Evolutionary conservation across 257 asterid species (phyloP), one percentile per base, ranked within the genome.

Genomic region (Petunia axillaris): DNA sequence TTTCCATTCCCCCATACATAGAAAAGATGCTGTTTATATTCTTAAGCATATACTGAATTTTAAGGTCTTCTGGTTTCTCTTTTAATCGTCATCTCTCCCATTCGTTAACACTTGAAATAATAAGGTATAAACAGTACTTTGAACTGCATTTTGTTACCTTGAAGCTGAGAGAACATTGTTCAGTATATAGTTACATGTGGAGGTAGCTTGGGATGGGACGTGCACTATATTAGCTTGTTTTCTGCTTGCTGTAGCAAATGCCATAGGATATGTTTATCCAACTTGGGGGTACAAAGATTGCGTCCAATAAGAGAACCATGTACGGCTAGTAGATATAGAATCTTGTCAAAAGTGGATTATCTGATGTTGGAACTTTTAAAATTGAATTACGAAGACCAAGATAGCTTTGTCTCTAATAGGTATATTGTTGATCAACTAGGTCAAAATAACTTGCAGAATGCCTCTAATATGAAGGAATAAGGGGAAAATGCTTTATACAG

Each of bases 381-480:
- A 70, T 70, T 36, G 41, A n/a, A 68, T 68, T 58, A 4, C 3
- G 37, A 68, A 9, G 58, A 46, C 16, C 76, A 2, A 9, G 41
- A 70, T 46, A 44, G 40, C 41, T 44, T 46, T 9, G 58, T 44
- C 41, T 70, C 40, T 44, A 68, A 70, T 16, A 70, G 76, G 40
- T 70, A 70, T 46, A 70, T 50, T 58, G 25, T 46, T 70, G 58
- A 44, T 70, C 55, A 8, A 40, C 10, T 44, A 25, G 57, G 76
- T 70, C 76, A 70, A 70, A 70, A 16, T 44, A 50, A 50, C 54
- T 50, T 50, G 25, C 55, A 46, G 41, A 44, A 40, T 78, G 50
- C 57, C 70, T 77, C 64, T 43, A 3, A 82, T 13, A 36, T 60
- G 74, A 43, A n/a, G 70, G 52, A 66, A 54, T 39, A 39, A 14